Evolutionary conservation across 2,329 filamentous ascomycete genomes (phyloP).

Genomic region (Pseudonectria foliicola): DNA sequence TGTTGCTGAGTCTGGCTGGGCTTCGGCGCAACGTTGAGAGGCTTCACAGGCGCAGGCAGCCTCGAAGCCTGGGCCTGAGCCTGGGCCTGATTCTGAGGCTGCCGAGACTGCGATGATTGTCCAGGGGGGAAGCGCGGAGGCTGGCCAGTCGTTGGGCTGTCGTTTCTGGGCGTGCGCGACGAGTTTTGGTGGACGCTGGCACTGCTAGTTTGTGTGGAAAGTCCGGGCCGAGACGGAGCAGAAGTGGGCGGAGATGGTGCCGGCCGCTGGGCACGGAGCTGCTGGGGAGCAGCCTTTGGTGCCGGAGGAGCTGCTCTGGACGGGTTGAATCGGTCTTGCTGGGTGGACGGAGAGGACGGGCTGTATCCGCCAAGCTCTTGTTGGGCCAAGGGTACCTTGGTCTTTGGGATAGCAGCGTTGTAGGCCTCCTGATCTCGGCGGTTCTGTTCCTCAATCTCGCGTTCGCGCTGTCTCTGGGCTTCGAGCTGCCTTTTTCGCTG

Average conservation of each 20-base stretch:
- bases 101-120: conserved; percentile 43
- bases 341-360: conserved; percentile 30
- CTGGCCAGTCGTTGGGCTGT: conserved; percentile 38
- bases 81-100: conserved; percentile 39
- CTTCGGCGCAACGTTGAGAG: conserved; percentile 70
- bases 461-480: conserved; percentile 44
- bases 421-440: conserved; percentile 78
- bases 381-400: conserved; percentile 71
- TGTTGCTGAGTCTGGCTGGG: conserved; percentile 41
- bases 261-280: conserved; percentile 68
- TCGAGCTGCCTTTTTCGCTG: conserved; percentile 58
- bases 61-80: conserved; percentile 27
- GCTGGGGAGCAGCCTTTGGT: conserved; percentile 52
- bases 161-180: conserved; percentile 37
- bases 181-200: conserved; percentile 39
- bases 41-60: conserved; percentile 62
- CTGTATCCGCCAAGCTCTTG: conserved; percentile 72
- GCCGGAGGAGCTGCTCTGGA: conserved; percentile 77
- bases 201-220: conserved; percentile 41
- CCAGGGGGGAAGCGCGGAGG: conserved; percentile 53
- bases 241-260: conserved; percentile 60
- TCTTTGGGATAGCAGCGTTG: conserved; percentile 82
- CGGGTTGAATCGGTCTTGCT: conserved; percentile 74
- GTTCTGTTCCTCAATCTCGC: conserved; percentile 57
- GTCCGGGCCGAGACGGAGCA: conserved; percentile 36